Evolutionary conservation across 1,139 yeast species (phyloP), one percentile per base, ranked within the genome.

Genomic region (Hansenula lynferdii): DNA sequence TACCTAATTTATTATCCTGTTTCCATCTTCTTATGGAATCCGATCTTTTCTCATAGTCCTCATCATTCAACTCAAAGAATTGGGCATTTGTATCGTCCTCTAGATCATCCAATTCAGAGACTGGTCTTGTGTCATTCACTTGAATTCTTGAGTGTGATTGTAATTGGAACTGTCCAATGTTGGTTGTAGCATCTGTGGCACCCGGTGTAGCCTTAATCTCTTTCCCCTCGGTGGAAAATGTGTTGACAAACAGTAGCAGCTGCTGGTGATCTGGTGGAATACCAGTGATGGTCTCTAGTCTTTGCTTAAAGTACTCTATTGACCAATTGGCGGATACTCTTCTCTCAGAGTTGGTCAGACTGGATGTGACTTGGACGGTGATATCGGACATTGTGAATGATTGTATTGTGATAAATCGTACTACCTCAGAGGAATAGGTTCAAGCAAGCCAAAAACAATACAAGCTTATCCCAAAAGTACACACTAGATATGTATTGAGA

Each of bases 1-100:
- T 65, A 0, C 96, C 96, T 20, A 86, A 62, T 42, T 75, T 62
- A 47, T 84, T 71, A 30, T 69, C 63, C 43, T 71, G 70, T 60
- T 89, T 89, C 95, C 96, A 90, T 38, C 70, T 71, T 43, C 83
- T 69, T 4, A 86, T 95, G 0, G 92, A 70, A 40, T 81, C 77
- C 5, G 61, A 42, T 39, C 84, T 66, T 39, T 67, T 65, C 29
- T 72, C 80, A 57, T 90, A 90, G 33, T 80, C 87, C 37, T 72
- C 80, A 35, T 81, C 86, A 4, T 80, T 64, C 57, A 86, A 64
- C 46, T 74, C 67, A 56, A 72, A 86, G 31, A 57, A 60, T 37
- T 64, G 62, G 5, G 60, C 57, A 15, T 53, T 54, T 33, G 60
- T 64, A 20, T 64, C 69, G 19, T 57, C 56, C 0, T 53, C 53